phyloP scores from a whole-genome alignment of 2,329 filamentous ascomycete species.

The Cladophialophora bantiana region DNA sequence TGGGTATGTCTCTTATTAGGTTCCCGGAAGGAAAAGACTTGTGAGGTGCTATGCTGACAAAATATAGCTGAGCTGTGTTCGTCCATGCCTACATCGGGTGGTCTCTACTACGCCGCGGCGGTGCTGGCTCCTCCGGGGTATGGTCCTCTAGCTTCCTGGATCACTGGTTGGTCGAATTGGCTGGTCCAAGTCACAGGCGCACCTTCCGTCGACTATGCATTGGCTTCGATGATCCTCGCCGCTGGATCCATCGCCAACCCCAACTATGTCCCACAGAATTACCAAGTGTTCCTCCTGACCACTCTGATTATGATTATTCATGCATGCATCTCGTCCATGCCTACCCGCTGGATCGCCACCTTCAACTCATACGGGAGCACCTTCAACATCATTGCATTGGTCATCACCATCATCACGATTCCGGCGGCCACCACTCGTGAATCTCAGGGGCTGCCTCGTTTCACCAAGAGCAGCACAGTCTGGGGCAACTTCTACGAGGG shows the following conservation, averaged over 20 bases:
- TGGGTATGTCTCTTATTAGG: slow-evolving; percentile 46
- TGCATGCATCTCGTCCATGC: slow-evolving; percentile 70
- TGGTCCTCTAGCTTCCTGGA: slow-evolving; percentile 71
- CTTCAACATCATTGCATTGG: slow-evolving; percentile 72
- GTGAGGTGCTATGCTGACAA: slow-evolving; percentile 43
- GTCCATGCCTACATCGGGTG: slow-evolving; percentile 74
- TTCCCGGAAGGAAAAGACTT: background rate
- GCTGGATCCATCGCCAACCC: slow-evolving; percentile 73
- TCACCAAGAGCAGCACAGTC: slow-evolving; percentile 64
- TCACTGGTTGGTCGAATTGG: slow-evolving; percentile 76
- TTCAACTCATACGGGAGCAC: slow-evolving; percentile 74
- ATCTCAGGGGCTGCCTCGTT: slow-evolving; percentile 63
- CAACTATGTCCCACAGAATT: slow-evolving; percentile 67
- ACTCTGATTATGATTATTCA: slow-evolving; percentile 73
- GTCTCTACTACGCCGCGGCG: slow-evolving; percentile 75
- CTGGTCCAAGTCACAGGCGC: slow-evolving; percentile 71
- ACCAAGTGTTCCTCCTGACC: slow-evolving; percentile 73
- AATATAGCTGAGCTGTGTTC: slow-evolving; percentile 70
- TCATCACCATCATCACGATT: slow-evolving; percentile 73
- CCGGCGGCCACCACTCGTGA: slow-evolving; percentile 63
- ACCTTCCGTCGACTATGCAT: slow-evolving; percentile 71
- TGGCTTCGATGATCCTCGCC: slow-evolving; percentile 74
- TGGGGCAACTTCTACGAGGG: slow-evolving; percentile 71
- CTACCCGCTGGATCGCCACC: slow-evolving; percentile 72
- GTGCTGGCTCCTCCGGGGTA: slow-evolving; percentile 72